Base-by-base conservation (phyloP, 2,329 filamentous ascomycete species). In the Curvularia eragrostidis region DNA sequence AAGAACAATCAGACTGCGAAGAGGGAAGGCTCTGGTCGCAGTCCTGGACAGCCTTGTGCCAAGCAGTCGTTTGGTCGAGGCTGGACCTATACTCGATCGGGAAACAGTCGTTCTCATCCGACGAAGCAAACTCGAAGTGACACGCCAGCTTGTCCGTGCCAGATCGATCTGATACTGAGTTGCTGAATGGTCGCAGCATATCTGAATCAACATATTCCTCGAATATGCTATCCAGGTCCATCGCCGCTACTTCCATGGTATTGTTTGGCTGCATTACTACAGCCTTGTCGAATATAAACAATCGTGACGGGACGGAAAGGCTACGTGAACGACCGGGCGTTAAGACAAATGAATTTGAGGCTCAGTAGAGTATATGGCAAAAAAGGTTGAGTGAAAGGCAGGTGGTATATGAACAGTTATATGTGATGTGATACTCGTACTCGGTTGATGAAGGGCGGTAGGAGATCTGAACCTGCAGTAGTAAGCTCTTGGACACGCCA, bases 181-280 rank as follows among this genome's bases (percentile, higher is more conserved):
- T 78, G 65, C 78, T 79, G 60, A 78, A 74, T 53, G 79, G 65
- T 30, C 70, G 80, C 64, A 82, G 80, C 54, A 82, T 78, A 59
- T 86, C 85, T 75, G 84, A 82, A 64, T 86, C 82, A 73, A 87
- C 80, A 71, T 85, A 87, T 72, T 87, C 82, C 68, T 87, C 84
- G 79, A 89, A 88, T 75, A 88, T 80, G 73, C 84, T 83, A 75
- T 84, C 83, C 58, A 85, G 80, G 71, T 87, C 85, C 65, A 83
- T 80, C 78, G 82, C 82, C 55, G 83, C 81, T 68, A 77, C 74
- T 59, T 79, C 79, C 81, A 83, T 85, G 77, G 83, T 78, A 71
- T 76, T 75, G 66, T 79, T 74, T 63, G 81, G 66, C 74, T 79
- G 80, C 70, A 81, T 79, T 56, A 76, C 70, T 74, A 72, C 48